Evolutionary conservation across 345 rosid species (phyloP), one percentile per base, ranked within the genome.

Genomic region (Laguncularia racemosa): DNA sequence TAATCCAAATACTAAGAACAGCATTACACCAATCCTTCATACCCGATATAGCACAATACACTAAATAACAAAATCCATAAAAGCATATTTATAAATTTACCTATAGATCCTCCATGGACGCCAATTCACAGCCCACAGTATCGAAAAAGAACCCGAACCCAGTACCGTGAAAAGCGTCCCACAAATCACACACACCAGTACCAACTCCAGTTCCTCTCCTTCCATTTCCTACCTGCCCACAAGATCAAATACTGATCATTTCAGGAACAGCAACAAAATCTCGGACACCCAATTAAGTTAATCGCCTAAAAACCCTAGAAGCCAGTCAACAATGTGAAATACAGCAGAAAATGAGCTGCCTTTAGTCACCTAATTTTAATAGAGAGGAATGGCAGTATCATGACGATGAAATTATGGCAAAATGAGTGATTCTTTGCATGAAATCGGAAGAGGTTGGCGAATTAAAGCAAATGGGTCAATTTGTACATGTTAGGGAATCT

Each of bases 61-160:
- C 53, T 16, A 56, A 15, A 43, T n/a, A 56, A 48, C 16, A 26
- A 48, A 11, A 26, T 14, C 28, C 23, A 46, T 55, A 40, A 48
- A 46, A 50, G 40, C 40, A 9, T 44, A 14, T 8, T 44, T 58
- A 50, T 38, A 5, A 38, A 53, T 19, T 50, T 74, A 92, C 99
- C 99, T 89, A 62, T 89, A 93, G 64, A 93, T 85, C 77, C 96
- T 76, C 99, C 97, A 93, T 8, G 99, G 97, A 64, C 99, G 83
- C 99, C 99, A 89, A 74, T 87, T 93, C 64, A 93, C 97, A 4
- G 85, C 84, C 99, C 89, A 87, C 7, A 93, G 90, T 60, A 89
- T 85, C 55, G 76, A 80, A 72, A 85, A 89, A 7, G 99, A 93
- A 63, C 87, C 83, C 51, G 62, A 82, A 72, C 96, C 90, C 60